Percentiles rank a stretch among this genome's conserved stretches.
These are phyloP conservation scores for Colletotrichum musicola DNA, from an alignment of 2,329 filamentous ascomycete species.

Conservation along the genomic window DNA sequence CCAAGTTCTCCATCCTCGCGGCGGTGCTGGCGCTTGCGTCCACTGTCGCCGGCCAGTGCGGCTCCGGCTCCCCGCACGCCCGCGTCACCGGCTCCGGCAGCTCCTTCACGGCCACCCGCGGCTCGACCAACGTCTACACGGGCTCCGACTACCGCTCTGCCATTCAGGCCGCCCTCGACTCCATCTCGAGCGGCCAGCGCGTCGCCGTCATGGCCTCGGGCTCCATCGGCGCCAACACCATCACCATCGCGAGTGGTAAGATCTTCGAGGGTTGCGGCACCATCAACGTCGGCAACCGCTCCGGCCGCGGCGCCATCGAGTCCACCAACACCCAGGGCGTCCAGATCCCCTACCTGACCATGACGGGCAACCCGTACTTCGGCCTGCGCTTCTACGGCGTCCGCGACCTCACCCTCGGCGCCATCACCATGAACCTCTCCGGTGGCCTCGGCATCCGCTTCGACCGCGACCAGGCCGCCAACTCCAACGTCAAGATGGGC, in stretches of 20 bases:
- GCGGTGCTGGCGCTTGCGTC: conserved; percentile 57
- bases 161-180: conserved; percentile 66
- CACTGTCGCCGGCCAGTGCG: conserved; percentile 58
- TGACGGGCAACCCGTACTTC: conserved; percentile 71
- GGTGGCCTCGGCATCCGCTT: conserved; percentile 69
- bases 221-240: conserved; percentile 66
- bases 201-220: conserved; percentile 67
- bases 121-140: conserved; percentile 61
- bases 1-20: conserved; percentile 43
- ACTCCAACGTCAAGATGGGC: conserved; percentile 66
- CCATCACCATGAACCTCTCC: conserved; percentile 67
- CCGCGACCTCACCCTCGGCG: conserved; percentile 59
- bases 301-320: conserved; percentile 67
- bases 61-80: conserved; percentile 59
- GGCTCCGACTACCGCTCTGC: conserved; percentile 67
- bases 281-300: conserved; percentile 58
- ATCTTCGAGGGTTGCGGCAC: conserved; percentile 71
- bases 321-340: conserved; percentile 61
- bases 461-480: conserved; percentile 65
- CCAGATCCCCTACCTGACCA: conserved; percentile 66
- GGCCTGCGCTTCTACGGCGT: conserved; percentile 68
- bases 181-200: conserved; percentile 64
- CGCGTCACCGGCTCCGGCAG: conserved; percentile 60
- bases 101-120: conserved; percentile 58
- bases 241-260: conserved; percentile 64